Evolutionary conservation across 768 basidiomycete species (phyloP), one percentile per base, ranked within the genome.

Genomic region (Lyophyllum shimeji): DNA sequence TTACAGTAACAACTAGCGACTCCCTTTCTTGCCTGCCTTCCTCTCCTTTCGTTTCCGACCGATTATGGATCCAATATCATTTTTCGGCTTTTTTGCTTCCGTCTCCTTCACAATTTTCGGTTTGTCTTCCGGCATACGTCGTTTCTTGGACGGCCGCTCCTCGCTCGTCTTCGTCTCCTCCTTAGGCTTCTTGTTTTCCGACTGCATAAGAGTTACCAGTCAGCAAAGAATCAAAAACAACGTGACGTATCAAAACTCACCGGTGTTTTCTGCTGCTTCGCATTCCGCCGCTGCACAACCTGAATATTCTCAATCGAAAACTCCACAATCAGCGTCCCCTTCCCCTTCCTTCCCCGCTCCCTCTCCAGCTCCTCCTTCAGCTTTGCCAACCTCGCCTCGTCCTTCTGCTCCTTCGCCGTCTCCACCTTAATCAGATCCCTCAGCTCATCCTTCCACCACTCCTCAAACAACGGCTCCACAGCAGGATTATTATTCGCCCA

Each of bases 231-330:
- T n/a, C 13, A 9, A 24, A 0, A 25, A 39, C 27, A 1, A 45
- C 37, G 45, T 17, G 25, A 52, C 3, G 42, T 17, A 40, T 43
- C 18, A 40, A 46, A 5, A 59, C 70, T 45, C 27, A 76, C 70
- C 52, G 50, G 63, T 42, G 57, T 53, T 48, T 72, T 76, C 43
- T 73, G 78, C 50, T 77, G 79, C 52, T 76, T 76, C 1, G 83
- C 80, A 37, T 79, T 78, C 63, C 94, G 78, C 53, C 93, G 77
- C 60, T 89, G 89, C 37, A 95, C 86, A 27, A 95, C 93, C 71
- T 94, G 90, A 18, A 92, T 76, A 65, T 98, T 98, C 75, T 98
- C 95, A 49, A 98, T 93, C 39, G 93, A 95, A 71, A 97, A 97
- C 73, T 98, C 95, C n/a, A 94, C 84, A 63, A 96, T 87, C 58